Percentiles rank a stretch among this genome's conserved stretches.
Evolutionary conservation across 202 grass and related monocot genomes (phyloP).

Genomic region (Musa balbisiana): DNA sequence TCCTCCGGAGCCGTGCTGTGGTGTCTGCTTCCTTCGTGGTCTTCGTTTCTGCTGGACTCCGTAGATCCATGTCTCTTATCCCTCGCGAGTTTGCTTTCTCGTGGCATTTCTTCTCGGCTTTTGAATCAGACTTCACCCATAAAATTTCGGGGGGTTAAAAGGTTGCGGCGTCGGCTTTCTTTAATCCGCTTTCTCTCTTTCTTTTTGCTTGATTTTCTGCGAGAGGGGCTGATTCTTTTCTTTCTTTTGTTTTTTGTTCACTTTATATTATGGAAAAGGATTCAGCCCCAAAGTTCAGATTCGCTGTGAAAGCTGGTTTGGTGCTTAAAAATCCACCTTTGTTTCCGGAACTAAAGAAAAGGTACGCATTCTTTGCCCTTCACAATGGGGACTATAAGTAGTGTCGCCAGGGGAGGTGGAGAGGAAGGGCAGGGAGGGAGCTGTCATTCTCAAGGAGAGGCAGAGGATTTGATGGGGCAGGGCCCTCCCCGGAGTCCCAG

Average conservation of each 20-base stretch:
- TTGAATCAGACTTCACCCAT: no score
- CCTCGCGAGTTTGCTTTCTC: no score
- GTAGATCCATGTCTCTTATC: no score
- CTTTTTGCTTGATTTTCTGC: no score
- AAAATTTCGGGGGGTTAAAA: no score
- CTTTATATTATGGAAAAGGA: neutral
- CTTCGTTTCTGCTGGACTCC: no score
- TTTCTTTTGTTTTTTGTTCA: neutral
- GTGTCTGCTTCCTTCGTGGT: no score
- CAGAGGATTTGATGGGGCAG: constrained; percentile 26
- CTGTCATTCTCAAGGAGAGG: neutral
- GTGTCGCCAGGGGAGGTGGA: constrained; percentile 11
- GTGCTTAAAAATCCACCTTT: neutral
- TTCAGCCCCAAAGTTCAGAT: neutral
- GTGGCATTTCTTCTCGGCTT: no score
- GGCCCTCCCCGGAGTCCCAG: constrained; percentile 24
- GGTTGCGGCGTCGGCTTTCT: no score
- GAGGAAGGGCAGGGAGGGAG: neutral
- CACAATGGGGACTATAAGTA: constrained; percentile 28
- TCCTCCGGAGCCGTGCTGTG: no score
- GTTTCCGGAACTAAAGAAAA: neutral
- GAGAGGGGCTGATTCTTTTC: no score
- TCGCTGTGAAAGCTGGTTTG: neutral
- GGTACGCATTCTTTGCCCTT: neutral
- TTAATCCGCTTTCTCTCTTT: no score